A percentile compares a stretch with the other conserved stretches of the same genome.
Evolutionary conservation across 768 basidiomycete genomes (phyloP).

Genomic region (Mycena alexandri): DNA sequence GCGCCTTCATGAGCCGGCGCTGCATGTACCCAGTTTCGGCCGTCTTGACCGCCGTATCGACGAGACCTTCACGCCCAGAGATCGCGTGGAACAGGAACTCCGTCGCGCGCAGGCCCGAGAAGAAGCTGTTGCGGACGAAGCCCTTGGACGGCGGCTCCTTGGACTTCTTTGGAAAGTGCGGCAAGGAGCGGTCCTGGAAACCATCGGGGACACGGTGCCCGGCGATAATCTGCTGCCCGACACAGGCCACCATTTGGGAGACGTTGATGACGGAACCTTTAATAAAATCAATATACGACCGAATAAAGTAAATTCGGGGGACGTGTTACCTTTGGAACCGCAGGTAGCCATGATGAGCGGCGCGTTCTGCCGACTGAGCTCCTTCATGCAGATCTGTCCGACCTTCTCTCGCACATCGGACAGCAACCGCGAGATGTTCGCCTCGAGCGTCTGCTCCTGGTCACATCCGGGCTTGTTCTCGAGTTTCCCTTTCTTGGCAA

Average conservation of each 20-base stretch:
- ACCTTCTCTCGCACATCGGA: conserved; percentile 97
- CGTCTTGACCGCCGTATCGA: conserved; percentile 99
- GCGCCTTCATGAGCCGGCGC: conserved; percentile 97
- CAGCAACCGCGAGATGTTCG: conserved; percentile 92
- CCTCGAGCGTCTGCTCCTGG: conserved; percentile 96
- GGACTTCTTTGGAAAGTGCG: conserved; percentile 98
- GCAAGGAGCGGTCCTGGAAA: conserved; percentile 98
- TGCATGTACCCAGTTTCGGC: conserved; percentile 99
- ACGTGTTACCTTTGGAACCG: conserved; percentile 91
- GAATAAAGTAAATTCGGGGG: background rate
- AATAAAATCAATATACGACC: background rate
- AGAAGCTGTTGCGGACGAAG: conserved; percentile 98
- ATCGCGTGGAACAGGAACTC: conserved; percentile 99
- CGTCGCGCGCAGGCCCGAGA: conserved; percentile 88
- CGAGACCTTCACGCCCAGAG: conserved; percentile 97
- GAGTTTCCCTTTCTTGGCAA: conserved; percentile 90
- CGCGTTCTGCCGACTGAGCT: conserved; percentile 97
- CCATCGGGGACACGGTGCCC: conserved; percentile 99
- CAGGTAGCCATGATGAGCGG: conserved; percentile 99
- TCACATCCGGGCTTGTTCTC: conserved; percentile 99
- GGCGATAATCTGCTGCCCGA: conserved; percentile 98
- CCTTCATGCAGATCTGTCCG: conserved; percentile 97
- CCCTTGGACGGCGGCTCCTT: conserved; percentile 97
- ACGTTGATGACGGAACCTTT: conserved; percentile 97
- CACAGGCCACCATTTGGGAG: conserved; percentile 99